These are phyloP conservation scores for Spathaspora sp. DNA, from an alignment of 805 yeast genomes.

Conservation along the genomic window DNA sequence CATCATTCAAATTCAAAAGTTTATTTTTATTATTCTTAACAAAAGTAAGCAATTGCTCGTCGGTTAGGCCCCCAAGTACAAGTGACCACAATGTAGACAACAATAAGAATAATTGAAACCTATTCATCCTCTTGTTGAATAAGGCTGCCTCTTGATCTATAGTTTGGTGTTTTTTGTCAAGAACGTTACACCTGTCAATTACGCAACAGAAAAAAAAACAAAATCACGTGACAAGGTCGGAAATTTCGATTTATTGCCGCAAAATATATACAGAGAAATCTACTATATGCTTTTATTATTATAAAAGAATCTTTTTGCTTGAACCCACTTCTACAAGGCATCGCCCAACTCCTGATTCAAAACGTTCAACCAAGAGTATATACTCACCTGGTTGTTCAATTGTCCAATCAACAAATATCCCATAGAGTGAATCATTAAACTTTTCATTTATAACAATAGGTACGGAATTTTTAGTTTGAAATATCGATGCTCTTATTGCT, in stretches of 20 bases:
- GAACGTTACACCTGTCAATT: neutral
- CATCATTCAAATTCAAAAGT: slow-evolving; percentile 47
- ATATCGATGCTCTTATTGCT: slow-evolving; percentile 42
- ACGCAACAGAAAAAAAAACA: neutral
- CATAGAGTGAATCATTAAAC: slow-evolving; percentile 43
- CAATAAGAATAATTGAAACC: slow-evolving; percentile 3
- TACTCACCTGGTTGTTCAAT: slow-evolving; percentile 25
- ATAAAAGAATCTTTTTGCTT: slow-evolving; percentile 5
- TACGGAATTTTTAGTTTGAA: slow-evolving; percentile 20
- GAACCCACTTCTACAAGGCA: slow-evolving; percentile 37
- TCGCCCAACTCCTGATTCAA: slow-evolving; percentile 43
- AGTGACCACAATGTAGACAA: slow-evolving; percentile 11
- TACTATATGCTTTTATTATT: neutral
- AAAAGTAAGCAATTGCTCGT: slow-evolving; percentile 18
- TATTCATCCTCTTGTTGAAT: neutral
- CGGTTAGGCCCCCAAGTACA: slow-evolving; percentile 20
- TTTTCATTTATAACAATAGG: slow-evolving; percentile 32
- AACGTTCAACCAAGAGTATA: slow-evolving; percentile 44
- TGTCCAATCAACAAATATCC: slow-evolving; percentile 35
- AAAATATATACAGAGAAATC: too few relatives aligned
- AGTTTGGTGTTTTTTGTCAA: neutral
- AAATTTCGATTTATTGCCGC: neutral
- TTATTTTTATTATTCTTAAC: slow-evolving; percentile 15
- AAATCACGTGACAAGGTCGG: neutral
- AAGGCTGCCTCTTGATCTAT: neutral